phyloP scores from a whole-genome alignment of 148 eudicot species.

The Rhododendron molle region DNA sequence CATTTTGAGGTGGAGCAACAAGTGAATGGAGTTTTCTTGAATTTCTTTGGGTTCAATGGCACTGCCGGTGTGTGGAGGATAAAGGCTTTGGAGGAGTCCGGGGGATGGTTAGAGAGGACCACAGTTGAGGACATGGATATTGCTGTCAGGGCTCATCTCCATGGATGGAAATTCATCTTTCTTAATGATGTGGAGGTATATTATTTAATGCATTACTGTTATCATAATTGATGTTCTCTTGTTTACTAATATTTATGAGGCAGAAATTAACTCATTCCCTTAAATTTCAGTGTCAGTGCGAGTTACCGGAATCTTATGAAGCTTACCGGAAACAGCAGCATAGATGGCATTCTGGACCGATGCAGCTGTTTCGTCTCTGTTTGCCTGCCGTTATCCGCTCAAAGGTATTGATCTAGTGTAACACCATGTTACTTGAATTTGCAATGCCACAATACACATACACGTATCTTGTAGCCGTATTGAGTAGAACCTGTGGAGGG shows the following conservation, averaged over 20 bases:
- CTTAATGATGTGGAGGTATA: constrained; percentile 5
- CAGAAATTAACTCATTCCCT: background rate
- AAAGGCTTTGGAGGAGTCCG: background rate
- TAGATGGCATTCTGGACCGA: constrained; percentile 11
- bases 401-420: constrained; percentile 1
- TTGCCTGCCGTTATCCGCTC: constrained; percentile 3
- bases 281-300: constrained; percentile 3
- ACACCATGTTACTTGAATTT: background rate
- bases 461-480: background rate
- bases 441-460: background rate
- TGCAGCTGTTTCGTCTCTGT: constrained; percentile 12
- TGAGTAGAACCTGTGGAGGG: background rate
- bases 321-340: constrained; percentile 11
- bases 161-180: constrained; percentile 10
- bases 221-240: background rate
- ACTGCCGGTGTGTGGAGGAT: constrained; percentile 47
- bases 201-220: background rate
- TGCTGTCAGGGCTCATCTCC: constrained; percentile 8
- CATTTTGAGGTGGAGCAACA: constrained; percentile 99
- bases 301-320: constrained; percentile 5
- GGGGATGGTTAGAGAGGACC: constrained; percentile 10
- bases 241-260: background rate
- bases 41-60: constrained; percentile 95
- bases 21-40: constrained; percentile 87
- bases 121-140: constrained; percentile 13